Evolutionary conservation across 345 rosid species (phyloP).

Genomic region (Hibiscus trionum): DNA sequence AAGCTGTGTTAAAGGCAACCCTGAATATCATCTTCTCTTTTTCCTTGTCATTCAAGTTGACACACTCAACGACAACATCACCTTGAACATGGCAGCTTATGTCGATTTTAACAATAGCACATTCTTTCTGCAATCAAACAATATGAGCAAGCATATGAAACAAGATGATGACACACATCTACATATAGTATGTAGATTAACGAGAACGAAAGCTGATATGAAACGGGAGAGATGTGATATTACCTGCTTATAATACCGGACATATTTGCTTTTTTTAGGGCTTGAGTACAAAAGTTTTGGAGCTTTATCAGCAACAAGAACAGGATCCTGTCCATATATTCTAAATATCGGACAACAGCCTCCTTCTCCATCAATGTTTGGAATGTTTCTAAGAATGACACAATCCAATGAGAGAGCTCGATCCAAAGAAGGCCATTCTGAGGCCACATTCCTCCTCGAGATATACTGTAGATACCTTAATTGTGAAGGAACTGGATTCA

Average conservation of each 20-base stretch:
- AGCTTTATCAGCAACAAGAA: conserved; percentile 46
- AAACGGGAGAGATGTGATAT: not conserved
- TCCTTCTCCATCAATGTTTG: conserved; percentile 62
- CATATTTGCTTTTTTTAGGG: conserved; percentile 52
- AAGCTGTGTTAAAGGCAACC: conserved; percentile 85
- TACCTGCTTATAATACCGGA: conserved; percentile 82
- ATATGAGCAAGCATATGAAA: not conserved
- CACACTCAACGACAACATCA: conserved; percentile 83
- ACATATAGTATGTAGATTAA: not conserved
- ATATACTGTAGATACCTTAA: conserved; percentile 81
- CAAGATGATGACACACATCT: not conserved
- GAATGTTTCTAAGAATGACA: conserved; percentile 67
- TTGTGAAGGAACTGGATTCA: conserved; percentile 89
- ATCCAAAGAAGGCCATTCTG: conserved; percentile 88
- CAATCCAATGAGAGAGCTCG: conserved; percentile 88
- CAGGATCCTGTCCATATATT: conserved; percentile 80
- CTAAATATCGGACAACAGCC: conserved; percentile 86
- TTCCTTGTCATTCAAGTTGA: conserved; percentile 66
- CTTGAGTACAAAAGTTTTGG: conserved; percentile 55
- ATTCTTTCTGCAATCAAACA: conserved; percentile 55
- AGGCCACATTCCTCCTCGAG: conserved; percentile 76
- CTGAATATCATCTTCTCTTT: conserved; percentile 74
- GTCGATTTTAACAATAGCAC: conserved; percentile 79
- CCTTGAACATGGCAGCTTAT: conserved; percentile 85
- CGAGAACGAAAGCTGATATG: not conserved